Evolutionary conservation across 768 basidiomycete genomes (phyloP).

Genomic region (Serendipita sp.): DNA sequence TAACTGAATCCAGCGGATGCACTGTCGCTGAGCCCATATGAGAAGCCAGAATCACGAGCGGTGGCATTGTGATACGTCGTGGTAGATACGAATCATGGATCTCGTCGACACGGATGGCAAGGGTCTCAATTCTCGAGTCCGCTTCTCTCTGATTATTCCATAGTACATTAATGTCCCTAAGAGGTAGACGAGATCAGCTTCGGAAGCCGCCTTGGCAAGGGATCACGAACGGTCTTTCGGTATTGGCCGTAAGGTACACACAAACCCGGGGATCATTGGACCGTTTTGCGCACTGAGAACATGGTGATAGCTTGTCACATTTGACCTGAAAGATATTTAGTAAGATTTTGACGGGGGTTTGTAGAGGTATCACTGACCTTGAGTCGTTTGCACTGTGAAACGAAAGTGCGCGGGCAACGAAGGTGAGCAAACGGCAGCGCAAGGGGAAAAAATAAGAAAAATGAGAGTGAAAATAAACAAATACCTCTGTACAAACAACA

Average conservation of each 20-base stretch:
- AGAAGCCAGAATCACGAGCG: neutral
- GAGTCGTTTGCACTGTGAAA: constrained; percentile 3
- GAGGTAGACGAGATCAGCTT: neutral
- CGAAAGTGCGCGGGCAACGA: neutral
- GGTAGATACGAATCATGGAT: neutral
- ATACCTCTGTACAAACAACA: constrained; percentile 2
- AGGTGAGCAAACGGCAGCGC: neutral
- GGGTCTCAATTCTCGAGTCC: neutral
- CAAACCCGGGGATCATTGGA: constrained; percentile 2
- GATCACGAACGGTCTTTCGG: neutral
- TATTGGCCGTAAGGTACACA: neutral
- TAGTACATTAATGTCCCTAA: neutral
- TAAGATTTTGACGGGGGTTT: neutral
- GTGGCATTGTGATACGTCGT: constrained; percentile 1
- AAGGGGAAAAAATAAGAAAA: neutral
- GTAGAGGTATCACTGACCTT: neutral
- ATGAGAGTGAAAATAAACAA: neutral
- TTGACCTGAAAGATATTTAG: neutral
- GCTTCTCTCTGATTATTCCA: constrained; percentile 2
- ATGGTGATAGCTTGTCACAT: neutral
- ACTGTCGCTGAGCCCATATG: neutral
- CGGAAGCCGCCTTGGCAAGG: neutral
- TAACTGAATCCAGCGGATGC: neutral
- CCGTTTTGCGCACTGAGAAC: neutral
- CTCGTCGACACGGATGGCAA: constrained; percentile 2